Percentiles rank a stretch among this genome's conserved stretches.
Evolutionary conservation across 305 asterid genomes (phyloP).

Genomic region (Fraxinus nigra): DNA sequence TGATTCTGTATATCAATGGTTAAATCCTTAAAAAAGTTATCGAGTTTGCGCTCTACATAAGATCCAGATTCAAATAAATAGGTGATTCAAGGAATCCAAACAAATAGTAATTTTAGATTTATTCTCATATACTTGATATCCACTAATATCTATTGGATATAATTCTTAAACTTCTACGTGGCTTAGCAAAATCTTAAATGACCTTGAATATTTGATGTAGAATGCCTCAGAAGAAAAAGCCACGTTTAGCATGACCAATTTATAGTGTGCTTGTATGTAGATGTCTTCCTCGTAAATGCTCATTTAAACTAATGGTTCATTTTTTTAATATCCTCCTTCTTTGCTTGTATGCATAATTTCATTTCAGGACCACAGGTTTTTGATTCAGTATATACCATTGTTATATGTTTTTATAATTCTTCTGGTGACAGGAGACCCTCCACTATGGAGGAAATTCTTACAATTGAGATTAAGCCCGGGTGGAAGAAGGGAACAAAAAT

Average conservation of each 20-base stretch:
- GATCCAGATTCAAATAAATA: neutral
- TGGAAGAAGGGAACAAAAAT: slow-evolving; percentile 94
- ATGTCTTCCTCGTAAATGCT: neutral
- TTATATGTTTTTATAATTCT: neutral
- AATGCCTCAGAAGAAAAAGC: neutral
- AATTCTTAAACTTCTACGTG: too few species aligned
- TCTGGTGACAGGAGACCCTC: slow-evolving; percentile 54
- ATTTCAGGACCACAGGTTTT: neutral
- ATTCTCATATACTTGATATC: too few species aligned
- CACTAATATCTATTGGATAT: neutral
- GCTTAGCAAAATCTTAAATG: too few species aligned
- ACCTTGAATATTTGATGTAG: too few species aligned
- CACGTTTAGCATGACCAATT: neutral
- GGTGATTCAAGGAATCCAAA: neutral
- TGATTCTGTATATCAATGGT: neutral
- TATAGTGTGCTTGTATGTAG: neutral
- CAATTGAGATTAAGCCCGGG: slow-evolving; percentile 74
- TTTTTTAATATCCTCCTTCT: neutral
- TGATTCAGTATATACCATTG: neutral
- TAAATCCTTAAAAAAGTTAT: neutral
- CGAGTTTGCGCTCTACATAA: neutral
- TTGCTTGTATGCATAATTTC: neutral
- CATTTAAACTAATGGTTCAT: neutral
- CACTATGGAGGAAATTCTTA: slow-evolving; percentile 66
- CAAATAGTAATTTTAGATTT: neutral